Evolutionary conservation across 495 filamentous ascomycete genomes (phyloP).

Genomic region (Schizothecium vesticola): DNA sequence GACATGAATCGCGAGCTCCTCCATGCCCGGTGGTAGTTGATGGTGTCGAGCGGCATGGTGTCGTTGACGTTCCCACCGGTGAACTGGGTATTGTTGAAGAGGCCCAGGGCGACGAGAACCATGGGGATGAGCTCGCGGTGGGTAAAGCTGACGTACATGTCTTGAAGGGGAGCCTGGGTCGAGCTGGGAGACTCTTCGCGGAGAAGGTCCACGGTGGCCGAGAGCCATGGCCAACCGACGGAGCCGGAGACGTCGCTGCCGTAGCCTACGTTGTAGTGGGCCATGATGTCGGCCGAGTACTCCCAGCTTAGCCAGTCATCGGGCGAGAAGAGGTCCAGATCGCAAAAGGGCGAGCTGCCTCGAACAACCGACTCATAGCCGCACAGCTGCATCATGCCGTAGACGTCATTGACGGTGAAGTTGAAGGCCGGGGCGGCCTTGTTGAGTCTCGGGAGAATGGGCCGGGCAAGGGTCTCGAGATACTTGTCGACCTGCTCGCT

Average conservation of each 20-base stretch:
- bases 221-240: constrained; percentile 46
- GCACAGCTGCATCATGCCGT: constrained; percentile 46
- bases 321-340: constrained; percentile 38
- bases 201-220: constrained; percentile 36
- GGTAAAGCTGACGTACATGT: constrained; percentile 46
- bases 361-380: constrained; percentile 47
- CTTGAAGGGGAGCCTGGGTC: constrained; percentile 25
- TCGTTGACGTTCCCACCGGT: constrained; percentile 37
- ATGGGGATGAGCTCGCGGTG: constrained; percentile 46
- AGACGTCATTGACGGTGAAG: constrained; percentile 43
- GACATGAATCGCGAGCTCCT: constrained; percentile 40
- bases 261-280: constrained; percentile 47
- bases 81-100: constrained; percentile 47
- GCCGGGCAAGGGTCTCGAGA: constrained; percentile 38
- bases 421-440: constrained; percentile 39
- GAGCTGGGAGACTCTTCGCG: constrained; percentile 16
- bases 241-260: constrained; percentile 36
- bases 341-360: constrained; percentile 43
- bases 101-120: constrained; percentile 43
- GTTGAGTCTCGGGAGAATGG: constrained; percentile 40
- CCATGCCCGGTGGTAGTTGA: constrained; percentile 44
- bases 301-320: constrained; percentile 47
- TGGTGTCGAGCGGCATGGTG: constrained; percentile 43
- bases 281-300: constrained; percentile 43
- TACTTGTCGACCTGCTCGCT: constrained; percentile 37